Evolutionary conservation across 2,329 filamentous ascomycete genomes (phyloP).

Genomic region (Penicillium sp.): DNA sequence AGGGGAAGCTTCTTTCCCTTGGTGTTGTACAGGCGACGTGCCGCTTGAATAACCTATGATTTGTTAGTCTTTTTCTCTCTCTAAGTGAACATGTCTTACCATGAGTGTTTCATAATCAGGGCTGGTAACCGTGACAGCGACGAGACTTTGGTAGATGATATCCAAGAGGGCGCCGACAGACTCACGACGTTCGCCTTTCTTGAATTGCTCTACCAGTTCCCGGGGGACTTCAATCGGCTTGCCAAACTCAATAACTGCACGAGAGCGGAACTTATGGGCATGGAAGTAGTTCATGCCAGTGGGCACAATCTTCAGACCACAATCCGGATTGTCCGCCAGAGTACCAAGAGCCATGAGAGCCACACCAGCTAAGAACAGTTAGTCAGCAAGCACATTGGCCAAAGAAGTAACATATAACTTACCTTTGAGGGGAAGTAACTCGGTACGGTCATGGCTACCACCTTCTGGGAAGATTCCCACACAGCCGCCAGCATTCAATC

Average conservation of each 20-base stretch:
- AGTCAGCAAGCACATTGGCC: not conserved
- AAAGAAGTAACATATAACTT: constrained; percentile 5
- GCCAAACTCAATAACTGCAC: constrained; percentile 94
- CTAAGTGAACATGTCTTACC: constrained; percentile 47
- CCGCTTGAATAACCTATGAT: constrained; percentile 78
- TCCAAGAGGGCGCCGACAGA: constrained; percentile 84
- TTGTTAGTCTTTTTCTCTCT: constrained; percentile 29
- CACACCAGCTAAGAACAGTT: constrained; percentile 67
- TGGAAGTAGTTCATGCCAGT: constrained; percentile 99
- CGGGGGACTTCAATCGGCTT: constrained; percentile 80
- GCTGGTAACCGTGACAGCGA: constrained; percentile 85
- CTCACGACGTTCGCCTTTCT: constrained; percentile 77
- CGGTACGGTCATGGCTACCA: constrained; percentile 90
- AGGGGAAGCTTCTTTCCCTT: constrained; percentile 91
- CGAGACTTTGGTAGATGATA: constrained; percentile 79
- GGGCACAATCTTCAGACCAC: constrained; percentile 89
- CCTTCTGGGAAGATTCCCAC: constrained; percentile 97
- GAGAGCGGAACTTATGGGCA: constrained; percentile 94
- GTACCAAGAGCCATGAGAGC: constrained; percentile 97
- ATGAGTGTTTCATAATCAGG: constrained; percentile 96
- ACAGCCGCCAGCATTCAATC: constrained; percentile 78
- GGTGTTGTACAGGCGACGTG: constrained; percentile 87
- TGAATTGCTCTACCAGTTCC: constrained; percentile 83
- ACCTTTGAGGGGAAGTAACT: constrained; percentile 84
- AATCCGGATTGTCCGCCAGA: constrained; percentile 79